These are phyloP conservation scores for Plasmopara muralis DNA, from an alignment of 352 stramenopile genomes.

Conservation along the genomic window DNA sequence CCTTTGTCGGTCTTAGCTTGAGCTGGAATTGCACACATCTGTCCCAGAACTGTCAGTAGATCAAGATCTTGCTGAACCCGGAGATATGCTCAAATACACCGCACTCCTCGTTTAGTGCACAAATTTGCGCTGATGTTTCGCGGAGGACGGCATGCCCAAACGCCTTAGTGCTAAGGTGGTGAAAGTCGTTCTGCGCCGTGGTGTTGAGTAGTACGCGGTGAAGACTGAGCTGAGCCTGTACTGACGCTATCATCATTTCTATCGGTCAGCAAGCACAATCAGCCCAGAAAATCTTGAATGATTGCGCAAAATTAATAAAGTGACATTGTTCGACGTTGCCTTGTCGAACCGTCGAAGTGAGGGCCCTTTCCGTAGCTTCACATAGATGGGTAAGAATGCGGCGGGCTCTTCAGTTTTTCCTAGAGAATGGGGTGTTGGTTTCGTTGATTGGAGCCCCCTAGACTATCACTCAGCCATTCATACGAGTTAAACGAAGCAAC, in stretches of 20 bases:
- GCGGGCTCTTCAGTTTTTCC: not conserved
- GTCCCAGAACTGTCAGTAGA: slow-evolving; percentile 18
- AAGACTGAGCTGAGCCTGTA: not conserved
- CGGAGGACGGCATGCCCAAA: not conserved
- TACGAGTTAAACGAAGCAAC: not conserved
- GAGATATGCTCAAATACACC: not conserved
- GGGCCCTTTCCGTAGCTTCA: not conserved
- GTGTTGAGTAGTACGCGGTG: not conserved
- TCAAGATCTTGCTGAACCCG: slow-evolving; percentile 16
- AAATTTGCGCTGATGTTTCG: not conserved
- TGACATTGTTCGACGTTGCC: not conserved
- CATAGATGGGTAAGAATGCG: not conserved
- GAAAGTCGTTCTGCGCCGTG: not conserved
- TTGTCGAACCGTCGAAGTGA: not conserved
- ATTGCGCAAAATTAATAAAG: not conserved
- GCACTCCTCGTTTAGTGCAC: not conserved
- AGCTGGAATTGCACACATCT: slow-evolving; percentile 17
- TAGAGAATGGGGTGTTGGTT: not conserved
- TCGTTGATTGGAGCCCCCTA: not conserved
- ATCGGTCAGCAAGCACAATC: not conserved
- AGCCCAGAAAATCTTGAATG: not conserved
- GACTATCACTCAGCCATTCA: not conserved
- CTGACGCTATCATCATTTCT: not conserved
- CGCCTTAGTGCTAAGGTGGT: not conserved
- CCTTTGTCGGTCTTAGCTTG: not conserved